These are phyloP conservation scores for Mycocentrospora acerina DNA, from an alignment of 2,329 filamentous ascomycete species.

Conservation along the genomic window DNA sequence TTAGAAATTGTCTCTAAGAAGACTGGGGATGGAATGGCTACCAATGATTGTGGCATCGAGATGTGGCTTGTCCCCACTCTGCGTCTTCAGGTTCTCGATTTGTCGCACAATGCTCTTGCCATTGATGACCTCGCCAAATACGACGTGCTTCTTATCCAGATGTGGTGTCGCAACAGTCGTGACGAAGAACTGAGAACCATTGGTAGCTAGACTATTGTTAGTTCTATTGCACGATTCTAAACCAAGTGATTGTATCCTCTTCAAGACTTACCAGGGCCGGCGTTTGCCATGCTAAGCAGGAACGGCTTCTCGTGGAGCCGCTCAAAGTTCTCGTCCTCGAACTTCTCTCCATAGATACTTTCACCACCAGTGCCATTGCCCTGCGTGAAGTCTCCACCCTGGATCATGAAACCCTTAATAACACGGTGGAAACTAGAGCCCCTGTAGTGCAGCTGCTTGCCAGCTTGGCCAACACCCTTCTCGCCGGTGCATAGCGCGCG, in stretches of 20 bases:
- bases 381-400: constrained; percentile 94
- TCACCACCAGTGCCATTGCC: constrained; percentile 95
- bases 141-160: constrained; percentile 93
- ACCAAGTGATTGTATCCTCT: background rate
- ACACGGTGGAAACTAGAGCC: constrained; percentile 90
- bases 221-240: background rate
- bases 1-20: constrained; percentile 1
- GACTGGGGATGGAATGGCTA: constrained; percentile 15
- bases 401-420: constrained; percentile 99
- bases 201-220: constrained; percentile 65
- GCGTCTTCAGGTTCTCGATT: constrained; percentile 80
- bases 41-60: constrained; percentile 67
- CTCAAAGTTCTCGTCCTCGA: constrained; percentile 94
- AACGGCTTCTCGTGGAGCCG: constrained; percentile 91
- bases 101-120: constrained; percentile 90
- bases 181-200: constrained; percentile 97
- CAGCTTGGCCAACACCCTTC: constrained; percentile 78
- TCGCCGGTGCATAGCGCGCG: constrained; percentile 91
- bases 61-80: constrained; percentile 73
- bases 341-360: constrained; percentile 96
- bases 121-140: constrained; percentile 90
- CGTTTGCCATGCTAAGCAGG: constrained; percentile 96
- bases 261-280: constrained; percentile 72
- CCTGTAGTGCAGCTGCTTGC: constrained; percentile 91
- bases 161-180: constrained; percentile 95